Conservation (phyloP, 208 protist genomes). For the Leishmania turanica region DNA sequence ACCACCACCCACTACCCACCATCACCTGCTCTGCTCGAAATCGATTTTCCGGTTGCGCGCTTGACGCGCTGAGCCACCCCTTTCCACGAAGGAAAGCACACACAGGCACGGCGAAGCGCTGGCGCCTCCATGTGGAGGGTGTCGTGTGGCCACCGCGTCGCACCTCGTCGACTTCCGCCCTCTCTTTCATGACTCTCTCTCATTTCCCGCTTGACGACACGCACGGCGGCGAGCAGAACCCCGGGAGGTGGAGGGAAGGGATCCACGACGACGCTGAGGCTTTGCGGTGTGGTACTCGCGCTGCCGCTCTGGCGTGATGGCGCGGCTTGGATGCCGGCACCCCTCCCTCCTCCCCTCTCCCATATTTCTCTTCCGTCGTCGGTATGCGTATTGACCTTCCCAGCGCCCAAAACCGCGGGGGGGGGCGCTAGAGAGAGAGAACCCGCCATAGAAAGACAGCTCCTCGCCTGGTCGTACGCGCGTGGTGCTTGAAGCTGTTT, state of each 20-base stretch:
- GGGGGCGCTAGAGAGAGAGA: not conserved
- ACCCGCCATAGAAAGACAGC: too few relatives aligned
- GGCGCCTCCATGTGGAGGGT: not conserved
- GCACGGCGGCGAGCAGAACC: not conserved
- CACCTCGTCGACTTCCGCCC: not conserved
- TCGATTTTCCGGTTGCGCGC: not conserved
- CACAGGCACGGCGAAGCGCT: not conserved
- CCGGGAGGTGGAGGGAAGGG: not conserved
- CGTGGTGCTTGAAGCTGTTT: not conserved
- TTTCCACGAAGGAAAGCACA: not conserved
- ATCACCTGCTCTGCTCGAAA: not conserved
- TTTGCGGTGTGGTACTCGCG: not conserved
- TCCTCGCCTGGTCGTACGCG: too few relatives aligned
- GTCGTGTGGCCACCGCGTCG: not conserved
- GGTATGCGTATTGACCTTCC: not conserved
- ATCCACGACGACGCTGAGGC: not conserved
- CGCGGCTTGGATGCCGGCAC: not conserved
- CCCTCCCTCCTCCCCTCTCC: not conserved
- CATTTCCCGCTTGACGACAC: not conserved
- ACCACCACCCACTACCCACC: not conserved
- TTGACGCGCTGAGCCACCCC: not conserved
- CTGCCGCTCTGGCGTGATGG: not conserved
- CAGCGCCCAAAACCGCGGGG: not conserved
- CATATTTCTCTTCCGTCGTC: not conserved
- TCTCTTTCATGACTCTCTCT: not conserved